Conservation (phyloP, 306 rosid species). For the Cicer arietinum region DNA sequence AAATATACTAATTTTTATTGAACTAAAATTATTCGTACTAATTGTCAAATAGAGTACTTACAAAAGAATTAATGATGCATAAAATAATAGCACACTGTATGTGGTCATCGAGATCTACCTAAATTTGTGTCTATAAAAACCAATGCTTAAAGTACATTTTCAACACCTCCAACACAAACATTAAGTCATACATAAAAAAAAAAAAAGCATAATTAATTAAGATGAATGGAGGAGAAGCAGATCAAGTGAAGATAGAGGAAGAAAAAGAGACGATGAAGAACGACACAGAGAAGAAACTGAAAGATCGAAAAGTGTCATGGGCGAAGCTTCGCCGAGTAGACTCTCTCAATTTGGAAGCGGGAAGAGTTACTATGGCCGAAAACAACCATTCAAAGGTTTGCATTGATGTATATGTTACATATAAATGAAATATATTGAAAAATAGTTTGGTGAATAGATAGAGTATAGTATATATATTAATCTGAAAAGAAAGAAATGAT, state of each 20-base stretch:
- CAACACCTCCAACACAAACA: conserved; percentile 1
- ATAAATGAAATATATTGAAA: too few species aligned
- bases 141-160: neutral
- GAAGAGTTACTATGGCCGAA: conserved; percentile 55
- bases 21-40: fast-evolving
- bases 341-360: conserved; percentile 86
- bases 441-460: too few species aligned
- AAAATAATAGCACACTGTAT: neutral
- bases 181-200: neutral
- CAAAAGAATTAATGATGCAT: neutral
- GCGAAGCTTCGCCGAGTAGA: conserved; percentile 73
- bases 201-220: neutral
- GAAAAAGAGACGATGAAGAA: conserved; percentile 10
- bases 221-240: conserved; percentile 41
- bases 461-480: too few species aligned
- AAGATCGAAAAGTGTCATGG: conserved; percentile 66
- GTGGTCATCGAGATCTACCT: conserved; percentile 37
- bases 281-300: conserved; percentile 23
- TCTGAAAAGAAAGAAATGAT: too few species aligned
- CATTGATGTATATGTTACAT: too few species aligned
- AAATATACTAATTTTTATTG: too few species aligned
- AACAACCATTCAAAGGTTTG: conserved; percentile 10
- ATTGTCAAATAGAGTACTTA: neutral
- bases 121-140: conserved; percentile 13
- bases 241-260: neutral